These are phyloP conservation scores for Colletotrichum shisoi DNA, from an alignment of 2,329 filamentous ascomycete species.

Conservation along the genomic window DNA sequence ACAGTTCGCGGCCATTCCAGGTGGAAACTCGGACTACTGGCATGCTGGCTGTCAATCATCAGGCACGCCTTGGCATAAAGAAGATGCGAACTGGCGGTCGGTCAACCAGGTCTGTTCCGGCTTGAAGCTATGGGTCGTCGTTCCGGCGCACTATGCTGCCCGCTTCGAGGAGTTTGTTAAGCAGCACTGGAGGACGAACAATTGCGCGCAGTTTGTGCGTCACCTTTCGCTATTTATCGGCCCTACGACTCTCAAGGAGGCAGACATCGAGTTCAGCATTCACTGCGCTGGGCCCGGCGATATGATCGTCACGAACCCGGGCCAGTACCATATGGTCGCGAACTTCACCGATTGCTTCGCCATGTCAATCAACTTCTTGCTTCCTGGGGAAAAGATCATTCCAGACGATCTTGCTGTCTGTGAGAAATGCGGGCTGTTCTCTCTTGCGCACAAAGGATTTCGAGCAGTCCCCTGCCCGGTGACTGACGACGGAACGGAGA, in stretches of 20 bases:
- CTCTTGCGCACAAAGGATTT: no score
- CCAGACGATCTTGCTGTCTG: neutral
- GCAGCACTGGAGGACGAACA: conserved; percentile 1
- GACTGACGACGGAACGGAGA: no score
- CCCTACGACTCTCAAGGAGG: conserved; percentile 16
- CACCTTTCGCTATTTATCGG: conserved; percentile 26
- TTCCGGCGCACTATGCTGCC: conserved; percentile 9
- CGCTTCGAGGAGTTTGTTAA: conserved; percentile 25
- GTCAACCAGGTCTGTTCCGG: conserved; percentile 15
- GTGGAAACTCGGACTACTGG: conserved; percentile 17
- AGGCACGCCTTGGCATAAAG: conserved; percentile 21
- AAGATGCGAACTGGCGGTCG: conserved; percentile 20
- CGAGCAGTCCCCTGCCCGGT: no score
- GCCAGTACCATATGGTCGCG: conserved; percentile 24
- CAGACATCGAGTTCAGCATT: conserved; percentile 24
- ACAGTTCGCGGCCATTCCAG: conserved; percentile 10
- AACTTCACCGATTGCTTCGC: conserved; percentile 27
- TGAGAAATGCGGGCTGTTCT: no score
- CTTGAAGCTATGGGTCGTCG: conserved; percentile 29
- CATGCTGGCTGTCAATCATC: conserved; percentile 13
- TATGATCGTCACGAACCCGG: conserved; percentile 23
- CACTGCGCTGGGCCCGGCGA: conserved; percentile 23
- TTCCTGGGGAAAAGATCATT: conserved; percentile 15
- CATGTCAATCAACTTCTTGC: conserved; percentile 7
- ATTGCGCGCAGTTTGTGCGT: conserved; percentile 27